Base-by-base conservation (phyloP, 2,329 filamentous ascomycete genomes). In the Penicillium oxalicum region DNA sequence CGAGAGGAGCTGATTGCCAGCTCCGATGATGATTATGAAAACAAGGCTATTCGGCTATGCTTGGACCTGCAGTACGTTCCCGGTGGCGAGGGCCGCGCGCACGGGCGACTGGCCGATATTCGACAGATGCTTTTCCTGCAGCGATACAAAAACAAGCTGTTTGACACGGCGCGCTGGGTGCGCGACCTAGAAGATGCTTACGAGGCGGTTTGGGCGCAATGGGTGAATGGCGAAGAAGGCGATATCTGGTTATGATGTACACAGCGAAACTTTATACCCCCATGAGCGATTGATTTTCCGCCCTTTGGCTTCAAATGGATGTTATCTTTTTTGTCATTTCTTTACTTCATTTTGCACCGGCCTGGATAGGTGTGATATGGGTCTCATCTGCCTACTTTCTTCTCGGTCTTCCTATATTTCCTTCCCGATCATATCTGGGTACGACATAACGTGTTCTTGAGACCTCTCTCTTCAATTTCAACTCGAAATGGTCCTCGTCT, bases 161-260 rank as follows among this genome's bases (percentile, higher is more conserved):
- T 98, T 66, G 83, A 98, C 69, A 98, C 93, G 5, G 80, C 77
- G 59, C 80, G 93, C 58, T 98, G 93, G 93, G 91, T 97, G 26
- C 73, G 77, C 40, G 91, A 97, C 70, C 72, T 98, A 18, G 93
- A 98, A 72, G 78, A 81, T 52, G 91, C 90, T 9, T 98, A 96
- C 67, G 84, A 87, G 56, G 81, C 87, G 65, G 90, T 91, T 13
- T 98, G 93, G 93, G 77, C 78, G 59, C 80, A 82, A 64, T 98
- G 93, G 91, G 89, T 91, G 35, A 77, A 74, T 36, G 91, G 89
- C 9, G 81, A 89, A 69, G 84, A 87, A n/a, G 91, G 91, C 7
- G 93, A 98, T 74, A 95, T 98, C 57, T 93, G 89, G 77, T 77
- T 98, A 65, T 77, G 64, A 68, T 61, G 53, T 59, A 55, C 59